Evolutionary conservation across 2,329 filamentous ascomycete genomes (phyloP), one percentile per base, ranked within the genome.

Genomic region (Elsinoe australis): DNA sequence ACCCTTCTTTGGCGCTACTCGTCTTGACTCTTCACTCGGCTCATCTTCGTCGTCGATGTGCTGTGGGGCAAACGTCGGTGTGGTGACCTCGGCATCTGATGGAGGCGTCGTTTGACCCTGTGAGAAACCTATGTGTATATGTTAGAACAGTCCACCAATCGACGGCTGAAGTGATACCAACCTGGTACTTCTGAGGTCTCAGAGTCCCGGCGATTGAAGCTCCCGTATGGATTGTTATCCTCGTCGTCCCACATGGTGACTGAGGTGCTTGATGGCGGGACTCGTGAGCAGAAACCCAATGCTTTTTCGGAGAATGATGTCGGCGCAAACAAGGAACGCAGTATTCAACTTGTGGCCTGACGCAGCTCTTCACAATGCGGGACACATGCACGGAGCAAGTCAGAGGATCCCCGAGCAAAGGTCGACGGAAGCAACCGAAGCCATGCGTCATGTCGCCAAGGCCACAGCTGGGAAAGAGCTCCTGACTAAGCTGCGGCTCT

Each of bases 211-310:
- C 85, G 84, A 66, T 92, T 86, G 71, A 94, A 95, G 67, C 87
- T 90, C 60, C 88, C 89, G 63, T 96, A 95, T 4, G 90, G 90
- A 66, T 96, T 96, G 70, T 96, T 96, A 64, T 96, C 87, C 71
- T 96, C 90, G 73, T 96, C 89, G 76, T 95, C 94, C 90, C 90
- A 96, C 90, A 96, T 96, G 57, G 59, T 76, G 64, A 14, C 21
- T 35, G 6, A 14, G n/a, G n/a, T n/a, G n/a, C n/a, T n/a, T n/a
- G 9, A 28, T 15, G 17, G 12, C 14, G 6, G 36, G 22, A 8
- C 10, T n/a, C n/a, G n/a, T n/a, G n/a, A n/a, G 24, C 24, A 28
- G 29, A n/a, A 15, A n/a, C 17, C 4, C 36, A n/a, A 10, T 9
- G 19, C 36, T 41, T 14, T 12, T 14, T 41, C 4, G 21, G n/a